Base-by-base conservation (phyloP, 83 land plant species). In the Picea abies region DNA sequence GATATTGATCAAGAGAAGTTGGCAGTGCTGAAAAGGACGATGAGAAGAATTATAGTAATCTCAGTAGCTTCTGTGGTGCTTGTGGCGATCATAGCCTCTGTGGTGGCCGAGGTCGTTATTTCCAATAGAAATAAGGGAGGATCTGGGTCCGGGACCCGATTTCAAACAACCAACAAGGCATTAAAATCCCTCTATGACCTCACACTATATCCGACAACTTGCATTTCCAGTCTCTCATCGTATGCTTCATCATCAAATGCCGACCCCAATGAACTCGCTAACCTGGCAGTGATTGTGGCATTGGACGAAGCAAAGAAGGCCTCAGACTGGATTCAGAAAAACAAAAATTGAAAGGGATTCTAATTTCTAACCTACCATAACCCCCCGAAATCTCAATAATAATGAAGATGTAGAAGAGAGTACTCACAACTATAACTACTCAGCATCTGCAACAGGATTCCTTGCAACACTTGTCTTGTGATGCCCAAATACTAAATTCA, bases 41-140 rank as follows among this genome's bases (percentile, higher is more conserved):
- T 87, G 5, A 67, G 61, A 80, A 84, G 90, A 63, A 16, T 85
- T 72, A 76, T 79, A 29, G 29, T 29, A 29, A 29, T 29, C 29
- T 29, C 29, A 29, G 29, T 29, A 29, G 29, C 29, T 29, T 29
- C 29, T 1, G 29, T 29, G 29, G 29, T 29, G 29, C 29, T 29
- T 29, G 29, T 29, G 29, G 29, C 29, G 0, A 29, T 29, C 29
- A 29, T 29, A 29, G 29, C 29, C 29, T 29, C 29, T 29, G 29
- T 29, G 17, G 82, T 73, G 3, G 65, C 82, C 52, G 88, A 76
- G 80, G 66, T 84, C 63, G 82, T 60, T 32, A 60, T 41, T 41
- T 65, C 76, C 32, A 80, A 60, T 15, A 12, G 17, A 8, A 25
- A 16, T 85, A 0, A 47, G 17, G 6, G 10, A 70, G 14, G 78